phyloP scores from a whole-genome alignment of 805 yeast genomes.

The Yarrowia deformans region DNA sequence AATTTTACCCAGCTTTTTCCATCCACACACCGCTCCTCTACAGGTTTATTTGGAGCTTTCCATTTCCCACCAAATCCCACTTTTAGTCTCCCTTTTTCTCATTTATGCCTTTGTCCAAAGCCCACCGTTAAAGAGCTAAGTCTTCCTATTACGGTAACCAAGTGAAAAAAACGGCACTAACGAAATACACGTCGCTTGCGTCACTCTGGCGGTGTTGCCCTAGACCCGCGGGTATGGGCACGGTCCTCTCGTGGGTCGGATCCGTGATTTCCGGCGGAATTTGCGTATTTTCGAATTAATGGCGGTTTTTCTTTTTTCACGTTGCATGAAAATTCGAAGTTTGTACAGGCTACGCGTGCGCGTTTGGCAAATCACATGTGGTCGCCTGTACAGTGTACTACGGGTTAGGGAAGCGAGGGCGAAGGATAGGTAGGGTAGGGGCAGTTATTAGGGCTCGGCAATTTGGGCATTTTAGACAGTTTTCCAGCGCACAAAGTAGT shows the following conservation, averaged over 20 bases:
- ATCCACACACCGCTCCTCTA: no score
- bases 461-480: no score
- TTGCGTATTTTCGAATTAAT: not conserved
- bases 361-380: slow-evolving; percentile 18
- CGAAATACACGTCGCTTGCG: not conserved
- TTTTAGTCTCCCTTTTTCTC: not conserved
- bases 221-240: no score
- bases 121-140: slow-evolving; percentile 2
- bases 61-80: not conserved
- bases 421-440: no score
- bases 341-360: not conserved
- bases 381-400: slow-evolving; percentile 6
- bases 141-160: slow-evolving; percentile 28
- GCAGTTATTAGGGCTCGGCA: no score
- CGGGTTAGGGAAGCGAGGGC: not conserved
- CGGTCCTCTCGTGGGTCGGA: no score
- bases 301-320: not conserved
- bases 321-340: not conserved
- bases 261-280: no score
- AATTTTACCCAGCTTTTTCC: no score
- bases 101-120: not conserved
- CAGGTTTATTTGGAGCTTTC: no score
- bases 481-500: no score
- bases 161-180: slow-evolving; percentile 7
- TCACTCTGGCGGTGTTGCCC: not conserved